Evolutionary conservation across 2,329 filamentous ascomycete species (phyloP), one percentile per base, ranked within the genome.

Genomic region (Phyllosticta citriasiana): DNA sequence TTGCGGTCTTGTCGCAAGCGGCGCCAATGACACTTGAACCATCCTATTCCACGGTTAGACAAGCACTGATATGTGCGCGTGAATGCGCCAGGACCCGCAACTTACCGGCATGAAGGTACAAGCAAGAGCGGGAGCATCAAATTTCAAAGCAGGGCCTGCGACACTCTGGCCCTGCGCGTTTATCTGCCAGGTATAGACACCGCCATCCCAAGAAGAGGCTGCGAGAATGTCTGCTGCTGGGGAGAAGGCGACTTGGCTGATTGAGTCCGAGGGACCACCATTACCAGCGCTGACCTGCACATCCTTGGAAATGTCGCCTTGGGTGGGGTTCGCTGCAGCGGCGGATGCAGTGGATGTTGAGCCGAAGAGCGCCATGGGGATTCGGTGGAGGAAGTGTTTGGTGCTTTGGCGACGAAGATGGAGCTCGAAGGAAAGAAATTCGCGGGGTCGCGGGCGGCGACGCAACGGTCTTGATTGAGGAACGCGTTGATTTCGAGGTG

Each of bases 141-240:
- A 90, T 67, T 95, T 88, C 71, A 94, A 95, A 63, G 88, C 79
- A 65, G 91, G 91, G 70, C 92, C 93, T 57, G 91, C 91, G 72
- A 91, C 85, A 70, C 88, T 93, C 71, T 88, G 84, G 53, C 91
- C 91, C 66, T 85, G 85, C 61, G 77, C 77, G 66, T 87, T 85
- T 72, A 97, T 91, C 75, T 97, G 91, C 78, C 97, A 99, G 72
- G 99, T 93, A 71, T 92, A 88, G 65, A 97, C 91, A 74, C 96
- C 96, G 79, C 95, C 96, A 77, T 99, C 94, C 94, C 94, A 99
- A 68, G 91, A 96, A 55, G 91, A 80, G 40, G 97, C 89, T 25
- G 93, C 91, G 19, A 99, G 81, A 72, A 95, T 88, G 69, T 97
- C 91, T 66, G 78, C 82, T 59, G 80, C 80, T 1, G 88, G 85